A percentile compares a stretch with the other conserved stretches of the same genome.
These are phyloP conservation scores for Aspergillus panamensis DNA, from an alignment of 495 filamentous ascomycete genomes.

Conservation along the genomic window DNA sequence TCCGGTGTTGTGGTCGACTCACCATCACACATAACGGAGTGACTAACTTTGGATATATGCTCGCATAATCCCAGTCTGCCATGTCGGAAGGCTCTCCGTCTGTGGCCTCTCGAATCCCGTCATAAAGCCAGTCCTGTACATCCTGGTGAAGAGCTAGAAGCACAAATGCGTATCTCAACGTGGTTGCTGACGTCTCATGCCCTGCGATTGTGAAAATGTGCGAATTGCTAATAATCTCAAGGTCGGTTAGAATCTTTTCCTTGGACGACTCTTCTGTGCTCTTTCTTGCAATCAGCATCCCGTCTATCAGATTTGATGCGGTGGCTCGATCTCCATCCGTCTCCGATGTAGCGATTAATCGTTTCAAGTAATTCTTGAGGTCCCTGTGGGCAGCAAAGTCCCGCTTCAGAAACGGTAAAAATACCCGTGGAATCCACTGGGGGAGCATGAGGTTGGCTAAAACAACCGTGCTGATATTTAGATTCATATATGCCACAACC, in stretches of 20 bases:
- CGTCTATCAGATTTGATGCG: slow-evolving; percentile 27
- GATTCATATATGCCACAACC: slow-evolving; percentile 19
- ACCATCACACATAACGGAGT: slow-evolving; percentile 37
- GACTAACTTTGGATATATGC: slow-evolving; percentile 34
- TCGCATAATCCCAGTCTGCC: slow-evolving; percentile 36
- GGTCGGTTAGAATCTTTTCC: slow-evolving; percentile 25
- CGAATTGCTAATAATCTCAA: slow-evolving; percentile 48
- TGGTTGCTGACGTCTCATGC: slow-evolving; percentile 48
- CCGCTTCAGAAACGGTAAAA: slow-evolving; percentile 20
- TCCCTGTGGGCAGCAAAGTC: slow-evolving; percentile 21
- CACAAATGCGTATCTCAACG: slow-evolving; percentile 39
- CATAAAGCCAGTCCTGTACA: slow-evolving; percentile 40
- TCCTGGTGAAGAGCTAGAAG: slow-evolving; percentile 40
- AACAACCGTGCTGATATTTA: slow-evolving; percentile 10
- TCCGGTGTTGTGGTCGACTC: slow-evolving; percentile 1
- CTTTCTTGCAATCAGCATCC: slow-evolving; percentile 12
- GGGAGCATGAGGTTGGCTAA: slow-evolving; percentile 18
- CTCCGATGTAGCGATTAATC: slow-evolving; percentile 11
- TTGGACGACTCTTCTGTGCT: slow-evolving; percentile 4
- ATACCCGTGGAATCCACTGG: slow-evolving; percentile 15
- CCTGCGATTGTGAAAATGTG: slow-evolving; percentile 51
- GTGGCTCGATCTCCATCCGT: neutral
- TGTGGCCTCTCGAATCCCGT: slow-evolving; percentile 33
- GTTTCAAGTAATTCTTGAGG: slow-evolving; percentile 15
- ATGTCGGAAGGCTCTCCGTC: slow-evolving; percentile 21